A percentile compares a stretch with the other conserved stretches of the same genome.
Conservation (phyloP, 305 asterid genomes). For the Fraxinus latifolia region DNA sequence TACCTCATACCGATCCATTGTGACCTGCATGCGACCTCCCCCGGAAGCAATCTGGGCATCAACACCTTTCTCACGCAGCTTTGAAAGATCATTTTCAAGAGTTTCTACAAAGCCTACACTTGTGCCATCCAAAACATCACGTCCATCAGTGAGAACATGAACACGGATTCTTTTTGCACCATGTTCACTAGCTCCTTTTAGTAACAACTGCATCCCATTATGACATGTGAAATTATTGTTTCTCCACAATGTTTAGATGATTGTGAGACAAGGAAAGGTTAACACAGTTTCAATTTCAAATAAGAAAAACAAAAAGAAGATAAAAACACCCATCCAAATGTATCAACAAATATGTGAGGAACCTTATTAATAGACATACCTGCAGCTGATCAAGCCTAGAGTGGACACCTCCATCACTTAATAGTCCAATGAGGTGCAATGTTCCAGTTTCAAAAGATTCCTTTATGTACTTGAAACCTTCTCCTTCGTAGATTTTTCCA, state of each 20-base stretch:
- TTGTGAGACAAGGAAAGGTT: background rate
- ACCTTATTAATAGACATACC: conserved; percentile 12
- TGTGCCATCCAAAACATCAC: conserved; percentile 91
- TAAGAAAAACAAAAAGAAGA: background rate
- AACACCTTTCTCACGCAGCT: conserved; percentile 69
- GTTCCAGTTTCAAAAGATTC: conserved; percentile 45
- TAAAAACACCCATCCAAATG: background rate
- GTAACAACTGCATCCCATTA: conserved; percentile 60
- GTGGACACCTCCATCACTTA: conserved; percentile 24
- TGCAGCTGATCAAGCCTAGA: conserved; percentile 22
- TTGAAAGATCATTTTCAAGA: conserved; percentile 70
- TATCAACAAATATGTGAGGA: background rate
- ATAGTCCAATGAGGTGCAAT: conserved; percentile 18
- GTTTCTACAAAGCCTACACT: conserved; percentile 85
- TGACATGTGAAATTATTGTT: conserved; percentile 23
- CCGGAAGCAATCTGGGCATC: conserved; percentile 97
- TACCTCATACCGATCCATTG: conserved; percentile 97
- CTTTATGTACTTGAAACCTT: conserved; percentile 70
- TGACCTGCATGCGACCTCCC: conserved; percentile 95
- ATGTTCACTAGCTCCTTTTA: conserved; percentile 76
- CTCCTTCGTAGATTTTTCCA: conserved; percentile 38
- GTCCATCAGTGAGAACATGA: conserved; percentile 91
- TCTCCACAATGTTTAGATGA: background rate
- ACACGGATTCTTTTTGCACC: conserved; percentile 91
- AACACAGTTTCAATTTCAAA: background rate